Evolutionary conservation across 139 green algal genomes (phyloP), one percentile per base, ranked within the genome.

Genomic region (Chlorella ohadii): DNA sequence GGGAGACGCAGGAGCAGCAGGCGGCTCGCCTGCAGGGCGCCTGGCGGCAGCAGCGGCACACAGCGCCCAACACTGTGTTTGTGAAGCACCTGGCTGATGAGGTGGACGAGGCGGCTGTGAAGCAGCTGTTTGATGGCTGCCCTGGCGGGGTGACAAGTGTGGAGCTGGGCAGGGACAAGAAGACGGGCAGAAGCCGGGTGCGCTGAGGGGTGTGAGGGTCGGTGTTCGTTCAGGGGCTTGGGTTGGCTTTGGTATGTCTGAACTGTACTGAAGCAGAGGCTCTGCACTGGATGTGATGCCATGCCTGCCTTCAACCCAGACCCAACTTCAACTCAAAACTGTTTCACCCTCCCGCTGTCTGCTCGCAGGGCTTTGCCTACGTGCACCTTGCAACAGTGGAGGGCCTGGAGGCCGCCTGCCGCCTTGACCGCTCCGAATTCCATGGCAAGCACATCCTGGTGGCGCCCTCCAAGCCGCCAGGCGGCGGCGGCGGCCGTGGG

Each of bases 361-460:
- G 27, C 39, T 23, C 84, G 56, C 88, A 94, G 89, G 93, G 94
- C 56, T 94, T 96, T 91, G 94, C 93, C 4, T 98, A 98, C 81
- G 88, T 98, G 20, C 90, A 97, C 67, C 97, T 96, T 87, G 86
- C 64, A 6, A 87, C 31, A 4, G 61, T 86, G 7, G 85, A 93
- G 33, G 89, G 65, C 0, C 78, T 98, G 31, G 56, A 93, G 2
- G 79, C 78, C 44, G 91, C 90, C 5, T 88, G 93, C 38, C 61
- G 66, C 0, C 74, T 92, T 63, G 86, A 91, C 80, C 63, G 90
- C 1, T 63, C 67, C 3, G 72, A 89, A 27, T 71, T 96, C 74
- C 86, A 91, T 22, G 92, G 91, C 31, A 81, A 87, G 23, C 44
- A 61, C 27, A 76, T 98, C 6, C 88, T 92, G 65, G 86, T 97